Evolutionary conservation across 208 protist species (phyloP).

Genomic region (Crithidia sp.): DNA sequence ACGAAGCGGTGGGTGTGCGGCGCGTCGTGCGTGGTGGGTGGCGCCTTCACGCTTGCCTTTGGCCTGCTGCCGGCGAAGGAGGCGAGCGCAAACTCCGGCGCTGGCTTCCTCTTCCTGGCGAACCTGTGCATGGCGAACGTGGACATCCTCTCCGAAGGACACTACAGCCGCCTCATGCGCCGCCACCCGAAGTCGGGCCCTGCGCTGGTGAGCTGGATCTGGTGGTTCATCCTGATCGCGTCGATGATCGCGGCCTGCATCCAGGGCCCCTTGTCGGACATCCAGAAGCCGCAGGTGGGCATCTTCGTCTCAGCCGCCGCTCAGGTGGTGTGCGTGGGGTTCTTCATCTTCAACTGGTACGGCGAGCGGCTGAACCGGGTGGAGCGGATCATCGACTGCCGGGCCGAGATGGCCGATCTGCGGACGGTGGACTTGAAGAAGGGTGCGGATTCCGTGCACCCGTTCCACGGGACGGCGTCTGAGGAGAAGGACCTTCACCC

Average conservation of each 20-base stretch:
- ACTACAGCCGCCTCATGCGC: conserved; percentile 68
- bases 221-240: conserved; percentile 63
- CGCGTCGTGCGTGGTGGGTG: conserved; percentile 44
- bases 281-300: conserved; percentile 34
- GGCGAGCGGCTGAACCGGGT: conserved; percentile 51
- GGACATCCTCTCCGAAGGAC: conserved; percentile 72
- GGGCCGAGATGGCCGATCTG: not conserved
- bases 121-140: conserved; percentile 57
- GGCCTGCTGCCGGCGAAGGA: conserved; percentile 38
- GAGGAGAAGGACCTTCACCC: not conserved
- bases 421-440: no score
- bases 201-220: conserved; percentile 67
- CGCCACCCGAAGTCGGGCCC: conserved; percentile 39
- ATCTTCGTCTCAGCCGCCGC: conserved; percentile 47
- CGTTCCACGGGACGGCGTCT: not conserved
- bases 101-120: conserved; percentile 49
- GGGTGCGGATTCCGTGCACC: not conserved
- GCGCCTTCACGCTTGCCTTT: conserved; percentile 35
- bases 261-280: conserved; percentile 60
- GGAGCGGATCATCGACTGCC: conserved; percentile 30
- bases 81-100: conserved; percentile 32
- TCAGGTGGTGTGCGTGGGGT: conserved; percentile 47
- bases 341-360: conserved; percentile 69
- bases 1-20: conserved; percentile 67
- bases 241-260: conserved; percentile 42